A percentile compares a stretch with the other conserved stretches of the same genome.
Conservation (phyloP, 2,329 filamentous ascomycete genomes). For the Exophiala bonariae region DNA sequence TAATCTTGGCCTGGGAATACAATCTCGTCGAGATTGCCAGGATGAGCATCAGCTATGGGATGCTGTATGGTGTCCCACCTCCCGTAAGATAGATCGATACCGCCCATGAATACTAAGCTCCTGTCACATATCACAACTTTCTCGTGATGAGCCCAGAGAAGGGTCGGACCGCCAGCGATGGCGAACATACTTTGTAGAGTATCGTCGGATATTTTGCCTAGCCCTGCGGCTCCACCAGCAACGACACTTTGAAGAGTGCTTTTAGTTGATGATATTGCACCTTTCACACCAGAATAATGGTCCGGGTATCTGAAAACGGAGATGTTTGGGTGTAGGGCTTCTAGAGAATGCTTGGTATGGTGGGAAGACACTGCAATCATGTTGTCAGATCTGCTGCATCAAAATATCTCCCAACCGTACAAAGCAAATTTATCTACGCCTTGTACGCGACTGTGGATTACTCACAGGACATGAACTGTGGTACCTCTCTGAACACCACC, state of each 20-base stretch:
- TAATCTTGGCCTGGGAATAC: constrained; percentile 89
- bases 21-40: constrained; percentile 70
- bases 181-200: constrained; percentile 78
- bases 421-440: no score
- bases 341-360: constrained; percentile 77
- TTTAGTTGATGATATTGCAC: constrained; percentile 62
- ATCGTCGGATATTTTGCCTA: constrained; percentile 68
- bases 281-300: constrained; percentile 72
- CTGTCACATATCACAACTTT: constrained; percentile 82
- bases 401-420: no score
- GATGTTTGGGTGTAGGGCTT: constrained; percentile 78
- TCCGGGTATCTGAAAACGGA: constrained; percentile 87
- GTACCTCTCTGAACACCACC: constrained; percentile 90
- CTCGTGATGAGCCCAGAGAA: constrained; percentile 93
- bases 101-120: constrained; percentile 80
- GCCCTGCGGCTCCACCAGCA: constrained; percentile 54
- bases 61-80: constrained; percentile 87
- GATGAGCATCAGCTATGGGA: constrained; percentile 79
- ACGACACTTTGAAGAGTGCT: constrained; percentile 57
- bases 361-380: constrained; percentile 55
- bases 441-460: constrained; percentile 38
- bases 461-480: constrained; percentile 75
- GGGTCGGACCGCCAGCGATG: constrained; percentile 73
- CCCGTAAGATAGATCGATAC: constrained; percentile 82
- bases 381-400: no score